Conservation (phyloP, 2,329 filamentous ascomycete species). For the Phaeosphaeria sp. region DNA sequence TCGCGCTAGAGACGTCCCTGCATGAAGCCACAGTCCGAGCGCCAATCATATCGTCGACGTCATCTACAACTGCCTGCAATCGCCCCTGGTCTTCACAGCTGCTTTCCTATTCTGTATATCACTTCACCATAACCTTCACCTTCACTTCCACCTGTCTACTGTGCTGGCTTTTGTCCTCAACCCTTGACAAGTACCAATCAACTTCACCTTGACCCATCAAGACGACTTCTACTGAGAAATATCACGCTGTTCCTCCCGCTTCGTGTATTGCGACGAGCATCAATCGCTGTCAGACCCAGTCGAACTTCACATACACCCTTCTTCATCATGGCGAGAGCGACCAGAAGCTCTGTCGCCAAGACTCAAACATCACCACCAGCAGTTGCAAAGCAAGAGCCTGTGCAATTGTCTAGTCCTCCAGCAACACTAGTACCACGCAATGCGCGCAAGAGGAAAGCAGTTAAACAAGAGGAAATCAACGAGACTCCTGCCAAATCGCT, state of each 20-base stretch:
- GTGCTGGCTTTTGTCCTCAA: no score
- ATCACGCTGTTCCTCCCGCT: slow-evolving; percentile 19
- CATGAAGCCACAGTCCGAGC: slow-evolving; percentile 33
- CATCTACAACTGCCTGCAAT: slow-evolving; percentile 31
- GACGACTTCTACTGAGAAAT: not conserved
- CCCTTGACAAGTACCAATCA: not conserved
- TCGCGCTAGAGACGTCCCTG: slow-evolving; percentile 31
- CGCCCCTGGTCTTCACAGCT: slow-evolving; percentile 12
- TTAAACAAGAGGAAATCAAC: slow-evolving; percentile 26
- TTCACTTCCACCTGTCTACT: no score
- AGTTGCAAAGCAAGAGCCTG: slow-evolving; percentile 27
- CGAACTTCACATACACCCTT: not conserved
- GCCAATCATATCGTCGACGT: slow-evolving; percentile 43
- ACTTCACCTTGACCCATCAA: not conserved
- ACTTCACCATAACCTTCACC: not conserved
- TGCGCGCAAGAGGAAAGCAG: slow-evolving; percentile 33
- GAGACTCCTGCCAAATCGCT: slow-evolving; percentile 6
- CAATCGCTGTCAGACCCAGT: slow-evolving; percentile 6
- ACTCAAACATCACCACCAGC: slow-evolving; percentile 13
- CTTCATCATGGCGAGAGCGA: slow-evolving; percentile 40
- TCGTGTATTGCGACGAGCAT: slow-evolving; percentile 3
- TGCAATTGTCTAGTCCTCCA: slow-evolving; percentile 54
- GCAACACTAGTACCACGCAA: slow-evolving; percentile 45
- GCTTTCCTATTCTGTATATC: slow-evolving; percentile 1
- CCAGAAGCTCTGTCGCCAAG: slow-evolving; percentile 35